These are phyloP conservation scores for Pestalotiopsis sp. DNA, from an alignment of 2,329 filamentous ascomycete genomes.

Conservation along the genomic window DNA sequence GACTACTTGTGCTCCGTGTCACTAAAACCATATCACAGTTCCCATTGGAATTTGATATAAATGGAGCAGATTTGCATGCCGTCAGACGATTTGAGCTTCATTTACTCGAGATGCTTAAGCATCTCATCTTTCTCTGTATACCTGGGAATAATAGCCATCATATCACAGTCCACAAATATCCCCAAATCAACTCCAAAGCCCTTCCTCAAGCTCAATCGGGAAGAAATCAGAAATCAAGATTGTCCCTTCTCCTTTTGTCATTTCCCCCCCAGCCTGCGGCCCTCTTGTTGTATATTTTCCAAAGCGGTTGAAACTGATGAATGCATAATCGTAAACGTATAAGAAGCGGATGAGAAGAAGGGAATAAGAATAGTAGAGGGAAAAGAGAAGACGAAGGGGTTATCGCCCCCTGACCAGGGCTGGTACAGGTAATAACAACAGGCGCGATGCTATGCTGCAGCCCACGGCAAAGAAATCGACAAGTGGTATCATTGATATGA, in stretches of 20 bases:
- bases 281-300: not conserved
- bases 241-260: not conserved
- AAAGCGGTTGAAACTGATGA: not conserved
- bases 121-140: not conserved
- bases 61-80: not conserved
- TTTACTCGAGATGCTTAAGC: not conserved
- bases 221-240: not conserved
- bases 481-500: slow-evolving; percentile 15
- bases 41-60: too few species aligned
- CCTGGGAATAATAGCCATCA: not conserved
- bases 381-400: not conserved
- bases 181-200: not conserved
- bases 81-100: not conserved
- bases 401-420: not conserved
- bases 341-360: not conserved
- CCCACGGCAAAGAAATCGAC: slow-evolving; percentile 6
- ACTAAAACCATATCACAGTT: too few species aligned
- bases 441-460: slow-evolving; percentile 6
- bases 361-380: not conserved
- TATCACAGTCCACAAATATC: not conserved
- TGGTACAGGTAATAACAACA: not conserved
- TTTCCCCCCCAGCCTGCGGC: not conserved
- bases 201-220: not conserved
- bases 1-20: too few species aligned
- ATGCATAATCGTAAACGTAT: not conserved